Conservation (phyloP, 768 basidiomycete species). For the Phylloporus sp. region DNA sequence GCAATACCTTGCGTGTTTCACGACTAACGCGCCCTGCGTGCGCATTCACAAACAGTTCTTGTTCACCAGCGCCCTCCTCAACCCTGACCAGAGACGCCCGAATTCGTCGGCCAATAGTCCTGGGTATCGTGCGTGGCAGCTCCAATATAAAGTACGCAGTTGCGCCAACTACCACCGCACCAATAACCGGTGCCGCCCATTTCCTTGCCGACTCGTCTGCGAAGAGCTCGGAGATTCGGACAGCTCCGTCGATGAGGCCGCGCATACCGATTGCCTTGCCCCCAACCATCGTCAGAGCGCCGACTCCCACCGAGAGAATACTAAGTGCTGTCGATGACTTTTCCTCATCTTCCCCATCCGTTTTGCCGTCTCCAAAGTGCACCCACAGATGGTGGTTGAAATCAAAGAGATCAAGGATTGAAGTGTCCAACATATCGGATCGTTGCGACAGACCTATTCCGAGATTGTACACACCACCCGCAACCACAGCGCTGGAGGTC, state of each 20-base stretch:
- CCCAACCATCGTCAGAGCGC: constrained; percentile 87
- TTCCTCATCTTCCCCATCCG: constrained; percentile 30
- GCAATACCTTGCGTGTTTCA: constrained; percentile 91
- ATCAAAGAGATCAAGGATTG: constrained; percentile 83
- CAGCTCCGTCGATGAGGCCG: constrained; percentile 71
- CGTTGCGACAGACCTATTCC: constrained; percentile 80
- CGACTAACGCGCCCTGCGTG: constrained; percentile 69
- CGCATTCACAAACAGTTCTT: constrained; percentile 58
- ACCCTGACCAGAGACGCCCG: constrained; percentile 52
- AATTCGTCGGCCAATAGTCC: constrained; percentile 84
- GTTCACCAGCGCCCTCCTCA: constrained; percentile 45
- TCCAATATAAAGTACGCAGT: constrained; percentile 82
- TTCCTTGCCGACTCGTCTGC: constrained; percentile 75
- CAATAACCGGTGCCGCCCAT: constrained; percentile 86
- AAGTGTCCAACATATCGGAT: constrained; percentile 72
- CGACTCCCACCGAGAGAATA: constrained; percentile 71
- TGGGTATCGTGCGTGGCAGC: constrained; percentile 83
- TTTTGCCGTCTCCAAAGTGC: constrained; percentile 56
- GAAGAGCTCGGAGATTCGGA: constrained; percentile 73
- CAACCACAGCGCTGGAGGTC: constrained; percentile 53
- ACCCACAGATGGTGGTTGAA: constrained; percentile 73
- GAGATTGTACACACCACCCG: constrained; percentile 75
- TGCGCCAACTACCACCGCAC: constrained; percentile 68
- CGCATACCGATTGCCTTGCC: constrained; percentile 76
- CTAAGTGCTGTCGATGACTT: constrained; percentile 60